phyloP scores from a whole-genome alignment of 108 stramenopile genomes.

The Skeletonema tropicum region DNA sequence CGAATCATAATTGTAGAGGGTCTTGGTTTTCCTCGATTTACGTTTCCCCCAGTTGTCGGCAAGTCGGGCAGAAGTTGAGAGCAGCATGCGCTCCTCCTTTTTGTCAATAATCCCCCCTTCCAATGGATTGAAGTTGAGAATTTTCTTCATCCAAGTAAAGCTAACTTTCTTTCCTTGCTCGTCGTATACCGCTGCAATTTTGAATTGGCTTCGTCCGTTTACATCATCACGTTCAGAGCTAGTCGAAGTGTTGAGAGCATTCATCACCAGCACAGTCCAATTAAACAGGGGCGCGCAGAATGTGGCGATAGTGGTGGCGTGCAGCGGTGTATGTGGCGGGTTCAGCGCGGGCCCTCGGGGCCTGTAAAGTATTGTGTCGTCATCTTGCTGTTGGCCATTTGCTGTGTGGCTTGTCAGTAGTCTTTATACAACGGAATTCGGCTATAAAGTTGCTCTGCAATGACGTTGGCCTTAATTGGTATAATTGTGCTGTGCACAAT shows the following conservation, averaged over 20 bases:
- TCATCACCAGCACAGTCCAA: conserved; percentile 13
- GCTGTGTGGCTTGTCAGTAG: too few species aligned
- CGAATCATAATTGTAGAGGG: neutral
- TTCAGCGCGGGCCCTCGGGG: too few species aligned
- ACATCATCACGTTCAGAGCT: neutral
- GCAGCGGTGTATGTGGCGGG: too few species aligned
- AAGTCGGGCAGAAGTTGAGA: neutral
- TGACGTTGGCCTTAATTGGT: too few species aligned
- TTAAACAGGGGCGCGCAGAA: too few species aligned
- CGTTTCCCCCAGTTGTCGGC: conserved; percentile 2
- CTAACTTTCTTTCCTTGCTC: neutral
- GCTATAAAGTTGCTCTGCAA: too few species aligned
- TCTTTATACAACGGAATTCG: too few species aligned
- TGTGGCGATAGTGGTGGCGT: too few species aligned
- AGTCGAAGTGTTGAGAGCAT: neutral
- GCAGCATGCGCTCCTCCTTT: neutral
- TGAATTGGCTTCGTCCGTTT: too few species aligned
- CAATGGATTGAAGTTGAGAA: conserved; percentile 1
- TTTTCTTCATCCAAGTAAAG: conserved; percentile 2
- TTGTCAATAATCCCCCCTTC: neutral
- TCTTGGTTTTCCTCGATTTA: neutral
- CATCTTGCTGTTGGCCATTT: too few species aligned
- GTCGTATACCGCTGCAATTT: neutral
- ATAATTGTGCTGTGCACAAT: too few species aligned
- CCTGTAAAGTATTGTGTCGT: too few species aligned